Percentiles rank a stretch among this genome's conserved stretches.
phyloP scores from a whole-genome alignment of 2,329 filamentous ascomycete genomes.

The Exserohilum turcica region DNA sequence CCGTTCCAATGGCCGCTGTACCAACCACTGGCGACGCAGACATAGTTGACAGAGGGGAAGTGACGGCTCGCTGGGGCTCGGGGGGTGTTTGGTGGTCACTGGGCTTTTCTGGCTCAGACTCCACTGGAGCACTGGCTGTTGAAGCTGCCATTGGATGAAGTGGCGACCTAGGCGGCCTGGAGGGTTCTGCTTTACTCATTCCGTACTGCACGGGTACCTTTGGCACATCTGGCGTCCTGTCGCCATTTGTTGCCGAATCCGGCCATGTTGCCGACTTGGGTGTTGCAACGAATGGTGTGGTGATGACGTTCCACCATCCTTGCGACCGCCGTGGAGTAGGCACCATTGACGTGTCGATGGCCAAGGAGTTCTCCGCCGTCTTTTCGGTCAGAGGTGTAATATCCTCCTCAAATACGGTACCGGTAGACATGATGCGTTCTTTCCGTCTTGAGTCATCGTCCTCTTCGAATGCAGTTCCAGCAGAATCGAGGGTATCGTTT shows the following conservation, averaged over 20 bases:
- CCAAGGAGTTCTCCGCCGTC: conserved; percentile 39
- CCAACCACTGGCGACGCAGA: conserved; percentile 42
- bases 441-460: conserved; percentile 53
- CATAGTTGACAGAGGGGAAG: conserved; percentile 36
- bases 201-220: conserved; percentile 38
- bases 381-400: conserved; percentile 47
- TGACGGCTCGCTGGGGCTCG: conserved; percentile 18
- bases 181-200: conserved; percentile 25
- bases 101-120: conserved; percentile 3
- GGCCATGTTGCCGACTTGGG: conserved; percentile 45
- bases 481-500: conserved; percentile 45
- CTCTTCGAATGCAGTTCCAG: conserved; percentile 53
- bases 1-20: conserved; percentile 40
- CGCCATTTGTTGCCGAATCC: conserved; percentile 25
- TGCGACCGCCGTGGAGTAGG: conserved; percentile 64
- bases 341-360: conserved; percentile 45
- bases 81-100: conserved; percentile 18
- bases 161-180: conserved; percentile 12
- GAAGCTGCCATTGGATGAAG: neutral
- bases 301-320: conserved; percentile 81
- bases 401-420: conserved; percentile 74
- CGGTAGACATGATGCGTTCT: conserved; percentile 58
- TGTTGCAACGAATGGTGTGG: conserved; percentile 65
- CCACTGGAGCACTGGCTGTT: neutral
- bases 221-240: conserved; percentile 43